Base-by-base conservation (phyloP, 163 green algal genomes). In the Chlamydomonas reinhardtii region DNA sequence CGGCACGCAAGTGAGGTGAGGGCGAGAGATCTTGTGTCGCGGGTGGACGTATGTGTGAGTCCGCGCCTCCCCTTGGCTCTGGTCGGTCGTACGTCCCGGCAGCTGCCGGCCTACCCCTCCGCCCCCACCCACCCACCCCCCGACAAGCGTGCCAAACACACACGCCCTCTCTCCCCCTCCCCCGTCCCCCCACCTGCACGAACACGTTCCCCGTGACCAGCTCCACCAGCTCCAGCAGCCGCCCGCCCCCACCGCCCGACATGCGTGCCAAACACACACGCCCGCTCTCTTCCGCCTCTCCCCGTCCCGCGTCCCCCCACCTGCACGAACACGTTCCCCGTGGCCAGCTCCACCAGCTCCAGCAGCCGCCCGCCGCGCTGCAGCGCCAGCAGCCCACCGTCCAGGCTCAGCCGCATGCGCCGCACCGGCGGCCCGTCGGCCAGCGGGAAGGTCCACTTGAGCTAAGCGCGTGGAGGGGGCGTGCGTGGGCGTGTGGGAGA, bases 371-470 rank as follows among this genome's bases (percentile, higher is more conserved):
- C 20, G 2, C 29, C 32, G 54, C 86, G 79, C 73, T 87, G 80
- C 31, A 88, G 31, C 31, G 73, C 72, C 86, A 90, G 66, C 66
- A 85, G 66, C 29, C 52, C 31, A 2, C 86, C 79, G 37, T 90
- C 86, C 19, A 90, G 73, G 6, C 66, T 82, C 69, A 86, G 54
- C 34, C 79, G 68, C 82, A 82, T 1, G 0, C 61, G n/a, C 59
- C 35, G 19, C n/a, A 82, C 72, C 31, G 39, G 64, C 12, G 85
- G 73, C 19, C 85, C 85, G 17, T 90, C 85, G 0, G 52, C 32
- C 39, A 91, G 68, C 27, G 80, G 74, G 56, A 82, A 88, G 20
- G 87, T 91, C 87, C 87, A 91, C 6, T 43, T 31, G 22, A 91
- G 87, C 81, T 54, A 54, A 54, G 11, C 8, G 11, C 43, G 6